phyloP scores from a whole-genome alignment of 2,329 filamentous ascomycete genomes.

The Colletotrichum tamarilloi region DNA sequence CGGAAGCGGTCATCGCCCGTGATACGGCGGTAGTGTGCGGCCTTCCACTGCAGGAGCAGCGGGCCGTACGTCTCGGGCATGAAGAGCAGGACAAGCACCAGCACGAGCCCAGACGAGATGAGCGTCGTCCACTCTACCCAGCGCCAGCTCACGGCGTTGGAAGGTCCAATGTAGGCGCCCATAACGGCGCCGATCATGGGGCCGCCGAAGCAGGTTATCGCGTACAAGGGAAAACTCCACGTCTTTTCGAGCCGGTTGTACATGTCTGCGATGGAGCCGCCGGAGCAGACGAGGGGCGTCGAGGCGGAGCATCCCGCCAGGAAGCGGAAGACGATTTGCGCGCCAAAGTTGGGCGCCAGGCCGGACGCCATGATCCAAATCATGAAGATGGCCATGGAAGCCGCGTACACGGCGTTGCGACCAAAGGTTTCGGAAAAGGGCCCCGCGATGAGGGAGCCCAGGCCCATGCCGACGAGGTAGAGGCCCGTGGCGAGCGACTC shows the following conservation, averaged over 20 bases:
- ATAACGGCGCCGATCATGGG: constrained; percentile 53
- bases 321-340: constrained; percentile 59
- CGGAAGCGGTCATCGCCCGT: constrained; percentile 71
- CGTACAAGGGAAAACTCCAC: constrained; percentile 56
- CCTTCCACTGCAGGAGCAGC: constrained; percentile 69
- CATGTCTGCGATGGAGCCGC: constrained; percentile 56
- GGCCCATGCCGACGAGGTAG: constrained; percentile 49
- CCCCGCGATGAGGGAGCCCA: constrained; percentile 49
- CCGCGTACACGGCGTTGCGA: constrained; percentile 53
- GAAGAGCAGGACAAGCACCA: constrained; percentile 66
- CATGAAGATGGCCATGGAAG: constrained; percentile 53
- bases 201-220: constrained; percentile 55
- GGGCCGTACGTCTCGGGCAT: constrained; percentile 74
- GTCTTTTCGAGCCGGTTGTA: constrained; percentile 48
- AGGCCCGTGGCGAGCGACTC: constrained; percentile 59
- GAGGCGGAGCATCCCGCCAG: constrained; percentile 58
- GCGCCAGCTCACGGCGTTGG: constrained; percentile 63
- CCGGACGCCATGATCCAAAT: constrained; percentile 57
- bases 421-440: constrained; percentile 53
- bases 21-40: constrained; percentile 66
- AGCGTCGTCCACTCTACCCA: constrained; percentile 74
- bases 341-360: constrained; percentile 53
- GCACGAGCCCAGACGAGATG: constrained; percentile 69
- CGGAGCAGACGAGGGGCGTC: constrained; percentile 54
- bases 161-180: constrained; percentile 74